Evolutionary conservation across 768 basidiomycete species (phyloP).

Genomic region (Tremella fuciformis): DNA sequence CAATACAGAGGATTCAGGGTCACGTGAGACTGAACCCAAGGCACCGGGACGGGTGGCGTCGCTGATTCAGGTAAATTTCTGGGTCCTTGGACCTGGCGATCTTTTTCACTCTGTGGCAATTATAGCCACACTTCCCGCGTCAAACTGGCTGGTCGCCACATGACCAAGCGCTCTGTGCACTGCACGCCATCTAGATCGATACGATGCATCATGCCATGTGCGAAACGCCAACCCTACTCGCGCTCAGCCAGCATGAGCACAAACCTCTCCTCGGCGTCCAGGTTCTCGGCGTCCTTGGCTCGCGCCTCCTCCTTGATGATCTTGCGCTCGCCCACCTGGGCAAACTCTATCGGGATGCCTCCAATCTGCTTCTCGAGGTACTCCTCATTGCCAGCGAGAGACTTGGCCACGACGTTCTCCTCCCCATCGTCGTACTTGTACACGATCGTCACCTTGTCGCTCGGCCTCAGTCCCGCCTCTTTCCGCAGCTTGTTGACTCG

Average conservation of each 20-base stretch:
- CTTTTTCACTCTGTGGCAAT: no score
- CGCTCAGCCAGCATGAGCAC: constrained; percentile 26
- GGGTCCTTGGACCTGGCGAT: no score
- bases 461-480: constrained; percentile 89
- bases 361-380: constrained; percentile 72
- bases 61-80: no score
- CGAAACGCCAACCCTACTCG: background rate
- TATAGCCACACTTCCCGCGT: no score
- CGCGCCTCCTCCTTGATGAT: constrained; percentile 74
- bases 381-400: constrained; percentile 62
- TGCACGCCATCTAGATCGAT: no score
- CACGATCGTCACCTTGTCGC: constrained; percentile 86
- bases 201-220: no score
- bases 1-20: no score
- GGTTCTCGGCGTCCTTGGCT: constrained; percentile 33
- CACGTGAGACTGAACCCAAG: no score
- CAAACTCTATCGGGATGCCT: constrained; percentile 64
- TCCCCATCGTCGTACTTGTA: constrained; percentile 71
- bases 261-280: constrained; percentile 32
- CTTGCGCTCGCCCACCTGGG: constrained; percentile 57
- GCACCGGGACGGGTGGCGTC: no score
- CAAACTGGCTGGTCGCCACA: no score
- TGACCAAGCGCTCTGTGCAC: no score
- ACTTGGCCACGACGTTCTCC: constrained; percentile 60
- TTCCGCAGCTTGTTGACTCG: constrained; percentile 93